These are phyloP conservation scores for Gloeopeniophorella convolvens DNA, from an alignment of 768 basidiomycete genomes.

Conservation along the genomic window DNA sequence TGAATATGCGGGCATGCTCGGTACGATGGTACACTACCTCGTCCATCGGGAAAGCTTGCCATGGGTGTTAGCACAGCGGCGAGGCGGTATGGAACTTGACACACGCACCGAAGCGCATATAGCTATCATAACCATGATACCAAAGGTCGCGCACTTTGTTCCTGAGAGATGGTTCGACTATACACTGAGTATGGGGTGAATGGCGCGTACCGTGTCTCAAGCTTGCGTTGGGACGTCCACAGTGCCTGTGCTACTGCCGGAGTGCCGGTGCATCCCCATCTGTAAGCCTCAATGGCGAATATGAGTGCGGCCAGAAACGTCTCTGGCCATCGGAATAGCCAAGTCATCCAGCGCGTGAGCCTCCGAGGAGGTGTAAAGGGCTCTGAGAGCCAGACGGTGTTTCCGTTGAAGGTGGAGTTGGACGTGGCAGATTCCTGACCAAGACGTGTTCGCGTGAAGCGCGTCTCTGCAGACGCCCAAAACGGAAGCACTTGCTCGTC, in stretches of 20 bases:
- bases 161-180: slow-evolving; percentile 31
- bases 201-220: slow-evolving; percentile 44
- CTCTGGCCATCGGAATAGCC: slow-evolving; percentile 47
- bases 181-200: neutral
- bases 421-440: slow-evolving; percentile 3
- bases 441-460: neutral
- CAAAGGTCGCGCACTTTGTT: slow-evolving; percentile 71
- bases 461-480: no score
- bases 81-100: slow-evolving; percentile 15
- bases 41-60: slow-evolving; percentile 74
- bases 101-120: slow-evolving; percentile 71
- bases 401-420: neutral
- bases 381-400: neutral
- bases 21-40: slow-evolving; percentile 44
- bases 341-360: slow-evolving; percentile 29
- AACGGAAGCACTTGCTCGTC: no score
- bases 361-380: slow-evolving; percentile 7
- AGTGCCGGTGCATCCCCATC: slow-evolving; percentile 9
- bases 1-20: slow-evolving; percentile 1
- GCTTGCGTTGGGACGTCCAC: slow-evolving; percentile 56
- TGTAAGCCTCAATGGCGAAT: slow-evolving; percentile 30
- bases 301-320: slow-evolving; percentile 37
- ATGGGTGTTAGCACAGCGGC: slow-evolving; percentile 10
- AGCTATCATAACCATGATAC: slow-evolving; percentile 86
- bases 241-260: slow-evolving; percentile 18